Conservation (phyloP, 2,329 filamentous ascomycete species). For the Mollisia scopiformis region DNA sequence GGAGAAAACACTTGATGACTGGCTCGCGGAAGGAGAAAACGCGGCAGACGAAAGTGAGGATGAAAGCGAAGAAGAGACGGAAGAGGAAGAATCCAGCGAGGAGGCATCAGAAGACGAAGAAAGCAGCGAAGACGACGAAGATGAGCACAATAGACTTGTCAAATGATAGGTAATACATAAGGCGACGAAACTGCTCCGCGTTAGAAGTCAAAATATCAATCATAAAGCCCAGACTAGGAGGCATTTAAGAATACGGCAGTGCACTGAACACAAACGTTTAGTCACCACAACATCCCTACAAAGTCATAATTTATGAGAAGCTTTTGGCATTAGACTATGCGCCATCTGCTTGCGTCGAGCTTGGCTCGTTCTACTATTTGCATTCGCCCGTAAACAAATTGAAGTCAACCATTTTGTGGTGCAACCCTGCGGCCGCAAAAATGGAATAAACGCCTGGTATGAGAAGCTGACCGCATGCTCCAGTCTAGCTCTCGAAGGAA, state of each 20-base stretch:
- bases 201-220: conserved; percentile 7
- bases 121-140: conserved; percentile 25
- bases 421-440: not conserved
- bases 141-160: conserved; percentile 37
- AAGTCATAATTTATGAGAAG: conserved; percentile 23
- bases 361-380: conserved; percentile 29
- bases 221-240: conserved; percentile 22
- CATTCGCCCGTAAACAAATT: conserved; percentile 22
- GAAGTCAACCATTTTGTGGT: not conserved
- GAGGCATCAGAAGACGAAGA: conserved; percentile 4
- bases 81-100: conserved; percentile 38
- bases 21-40: conserved; percentile 69
- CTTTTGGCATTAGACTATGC: conserved; percentile 29
- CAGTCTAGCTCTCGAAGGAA: not conserved
- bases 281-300: conserved; percentile 28
- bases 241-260: conserved; percentile 5
- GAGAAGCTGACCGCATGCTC: not conserved
- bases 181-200: conserved; percentile 7
- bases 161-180: conserved; percentile 25
- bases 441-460: not conserved
- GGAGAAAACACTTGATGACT: conserved; percentile 87
- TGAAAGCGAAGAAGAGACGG: conserved; percentile 41
- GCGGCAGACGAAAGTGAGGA: conserved; percentile 55
- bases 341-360: conserved; percentile 26
- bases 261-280: conserved; percentile 14